phyloP scores from a whole-genome alignment of 495 filamentous ascomycete genomes.

The Pyrenopolyporus hunteri region DNA sequence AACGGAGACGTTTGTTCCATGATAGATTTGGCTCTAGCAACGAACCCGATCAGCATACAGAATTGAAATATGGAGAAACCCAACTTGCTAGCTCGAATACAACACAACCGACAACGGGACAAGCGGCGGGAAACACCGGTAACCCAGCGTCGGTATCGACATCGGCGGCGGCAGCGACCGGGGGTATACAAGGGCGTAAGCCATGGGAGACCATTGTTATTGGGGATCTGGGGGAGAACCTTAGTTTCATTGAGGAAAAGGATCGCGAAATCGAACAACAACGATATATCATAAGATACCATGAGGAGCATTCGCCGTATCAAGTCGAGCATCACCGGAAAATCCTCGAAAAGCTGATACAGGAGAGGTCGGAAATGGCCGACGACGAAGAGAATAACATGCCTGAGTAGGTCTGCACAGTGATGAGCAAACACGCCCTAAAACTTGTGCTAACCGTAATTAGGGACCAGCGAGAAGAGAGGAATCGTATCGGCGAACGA shows the following conservation, averaged over 20 bases:
- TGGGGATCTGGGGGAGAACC: constrained; percentile 45
- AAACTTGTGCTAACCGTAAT: constrained; percentile 8
- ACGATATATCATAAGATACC: constrained; percentile 41
- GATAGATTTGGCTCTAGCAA: not conserved
- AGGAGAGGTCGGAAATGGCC: constrained; percentile 44
- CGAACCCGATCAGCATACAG: not conserved
- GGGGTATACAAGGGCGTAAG: constrained; percentile 16
- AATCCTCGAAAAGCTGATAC: constrained; percentile 42
- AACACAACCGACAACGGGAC: not conserved
- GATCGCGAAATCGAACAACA: constrained; percentile 48
- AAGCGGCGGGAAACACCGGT: not conserved
- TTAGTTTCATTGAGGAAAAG: constrained; percentile 48
- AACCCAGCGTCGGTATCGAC: not conserved
- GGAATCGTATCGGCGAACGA: constrained; percentile 41
- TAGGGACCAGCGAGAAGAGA: constrained; percentile 36
- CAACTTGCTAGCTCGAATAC: not conserved
- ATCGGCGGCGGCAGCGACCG: not conserved
- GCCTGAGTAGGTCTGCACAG: constrained; percentile 43
- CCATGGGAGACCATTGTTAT: constrained; percentile 42
- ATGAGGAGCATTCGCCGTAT: constrained; percentile 40
- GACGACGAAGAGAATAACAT: constrained; percentile 49
- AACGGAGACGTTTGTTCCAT: constrained; percentile 26
- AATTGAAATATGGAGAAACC: not conserved
- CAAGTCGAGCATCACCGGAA: constrained; percentile 31
- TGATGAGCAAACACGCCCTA: not conserved